Evolutionary conservation across 106 monocot species (phyloP).

Genomic region (Dioscorea dumetorum): DNA sequence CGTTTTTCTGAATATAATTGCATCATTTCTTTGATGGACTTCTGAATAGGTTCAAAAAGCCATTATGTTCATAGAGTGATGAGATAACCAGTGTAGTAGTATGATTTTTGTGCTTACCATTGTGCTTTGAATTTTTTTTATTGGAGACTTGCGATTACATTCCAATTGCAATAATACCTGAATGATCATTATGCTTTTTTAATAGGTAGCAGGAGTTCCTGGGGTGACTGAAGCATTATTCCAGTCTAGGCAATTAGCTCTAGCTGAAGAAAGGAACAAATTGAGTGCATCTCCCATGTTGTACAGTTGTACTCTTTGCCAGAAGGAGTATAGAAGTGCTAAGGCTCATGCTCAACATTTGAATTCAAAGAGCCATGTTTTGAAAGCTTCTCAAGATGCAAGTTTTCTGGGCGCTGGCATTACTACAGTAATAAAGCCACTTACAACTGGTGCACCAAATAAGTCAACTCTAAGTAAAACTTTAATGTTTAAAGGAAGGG

Average conservation of each 20-base stretch:
- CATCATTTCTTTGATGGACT: no score
- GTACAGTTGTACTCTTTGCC: conserved; percentile 74
- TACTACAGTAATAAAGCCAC: conserved; percentile 62
- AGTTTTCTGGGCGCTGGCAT: conserved; percentile 25
- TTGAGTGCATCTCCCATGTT: conserved; percentile 40
- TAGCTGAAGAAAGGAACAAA: conserved; percentile 55
- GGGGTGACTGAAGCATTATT: conserved; percentile 84
- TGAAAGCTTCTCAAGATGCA: conserved; percentile 65
- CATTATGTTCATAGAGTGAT: no score
- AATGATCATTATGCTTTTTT: no score
- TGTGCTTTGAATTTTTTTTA: no score
- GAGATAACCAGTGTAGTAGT: no score
- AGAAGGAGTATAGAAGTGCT: conserved; percentile 76
- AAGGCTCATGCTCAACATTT: conserved; percentile 90
- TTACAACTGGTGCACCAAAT: conserved; percentile 16
- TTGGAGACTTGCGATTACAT: no score
- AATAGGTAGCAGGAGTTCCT: conserved; percentile 73
- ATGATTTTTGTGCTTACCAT: no score
- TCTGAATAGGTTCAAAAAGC: no score
- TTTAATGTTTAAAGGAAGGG: conserved; percentile 6
- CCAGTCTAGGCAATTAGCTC: conserved; percentile 60
- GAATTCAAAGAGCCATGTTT: conserved; percentile 48
- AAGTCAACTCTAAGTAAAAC: conserved; percentile 20
- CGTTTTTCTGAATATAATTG: no score
- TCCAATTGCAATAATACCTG: no score